phyloP scores from a whole-genome alignment of 495 filamentous ascomycete genomes.

The Xylaria telfairii region DNA sequence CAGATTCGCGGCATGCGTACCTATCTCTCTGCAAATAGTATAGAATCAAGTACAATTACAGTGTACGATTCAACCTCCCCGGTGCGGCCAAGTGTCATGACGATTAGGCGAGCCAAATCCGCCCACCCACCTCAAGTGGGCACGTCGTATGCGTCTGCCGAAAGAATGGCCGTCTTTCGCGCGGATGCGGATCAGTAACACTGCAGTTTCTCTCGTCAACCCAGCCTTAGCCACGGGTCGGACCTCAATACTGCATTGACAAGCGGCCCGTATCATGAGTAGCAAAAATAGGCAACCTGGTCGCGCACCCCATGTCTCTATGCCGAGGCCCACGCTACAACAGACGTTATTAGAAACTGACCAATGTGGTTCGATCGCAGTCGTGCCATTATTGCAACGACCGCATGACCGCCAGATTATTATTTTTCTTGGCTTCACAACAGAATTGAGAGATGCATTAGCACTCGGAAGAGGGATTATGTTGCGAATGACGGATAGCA shows the following conservation, averaged over 20 bases:
- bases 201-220: slow-evolving; percentile 1
- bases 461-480: slow-evolving; percentile 6
- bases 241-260: background rate
- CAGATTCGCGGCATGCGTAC: background rate
- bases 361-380: slow-evolving; percentile 19
- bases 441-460: slow-evolving; percentile 3
- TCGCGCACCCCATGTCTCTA: background rate
- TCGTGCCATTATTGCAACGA: slow-evolving; percentile 18
- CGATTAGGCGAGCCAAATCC: slow-evolving; percentile 4
- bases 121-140: slow-evolving; percentile 2
- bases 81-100: slow-evolving; percentile 3
- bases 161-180: slow-evolving; percentile 17
- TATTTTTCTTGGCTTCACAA: slow-evolving; percentile 12
- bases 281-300: slow-evolving; percentile 10
- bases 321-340: background rate
- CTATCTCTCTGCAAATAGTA: background rate
- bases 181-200: background rate
- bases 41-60: background rate
- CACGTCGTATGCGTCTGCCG: slow-evolving; percentile 17
- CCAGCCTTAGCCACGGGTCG: background rate
- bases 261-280: background rate
- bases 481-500: slow-evolving; percentile 4
- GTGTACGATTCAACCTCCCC: slow-evolving; percentile 12
- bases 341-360: slow-evolving; percentile 8
- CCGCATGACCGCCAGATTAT: slow-evolving; percentile 23